Base-by-base conservation (phyloP, 331 rosid genomes). In the Pyracantha coccinea region DNA sequence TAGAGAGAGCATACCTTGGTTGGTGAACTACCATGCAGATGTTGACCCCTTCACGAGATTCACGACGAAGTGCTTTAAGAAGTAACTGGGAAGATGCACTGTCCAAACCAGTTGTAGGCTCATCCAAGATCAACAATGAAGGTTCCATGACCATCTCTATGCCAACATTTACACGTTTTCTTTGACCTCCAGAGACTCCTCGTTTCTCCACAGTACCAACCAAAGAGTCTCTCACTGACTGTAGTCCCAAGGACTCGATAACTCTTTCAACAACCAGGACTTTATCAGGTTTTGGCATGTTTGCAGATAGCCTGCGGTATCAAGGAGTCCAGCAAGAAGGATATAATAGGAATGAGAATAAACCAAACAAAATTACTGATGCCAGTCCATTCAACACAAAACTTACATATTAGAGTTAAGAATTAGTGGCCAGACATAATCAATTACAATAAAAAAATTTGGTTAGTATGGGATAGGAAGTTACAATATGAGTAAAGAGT, bases 121-220 rank as follows among this genome's bases (percentile, higher is more conserved):
- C 96, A 81, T 90, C 96, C 76, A 90, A 81, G 82, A 90, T 86
- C 79, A 90, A 77, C 25, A 90, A 87, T 28, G 96, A 90, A 62
- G 93, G 96, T 59, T 88, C 96, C 90, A 90, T 90, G 75, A 90
- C 96, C 96, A 90, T 88, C 84, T 90, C 93, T 75, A 88, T 31
- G 44, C 93, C 96, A 63, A 90, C 96, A 78, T 88, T 90, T 69
- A 90, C 96, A 61, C 96, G 88, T 77, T 90, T 90, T 50, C 85
- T 79, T 68, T 88, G 96, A 17, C 96, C 96, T 72, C 96, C 96
- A 60, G 91, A 90, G 65, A 90, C 86, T 66, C 96, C 96, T 83
- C 93, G 78, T 67, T 44, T 83, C 78, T 90, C 93, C 78, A 90
- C 84, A 21, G 96, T 90, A 62, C 96, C 96, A 67, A 90, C 96